Evolutionary conservation across 306 rosid genomes (phyloP).

Genomic region (Gillenia trifoliata): DNA sequence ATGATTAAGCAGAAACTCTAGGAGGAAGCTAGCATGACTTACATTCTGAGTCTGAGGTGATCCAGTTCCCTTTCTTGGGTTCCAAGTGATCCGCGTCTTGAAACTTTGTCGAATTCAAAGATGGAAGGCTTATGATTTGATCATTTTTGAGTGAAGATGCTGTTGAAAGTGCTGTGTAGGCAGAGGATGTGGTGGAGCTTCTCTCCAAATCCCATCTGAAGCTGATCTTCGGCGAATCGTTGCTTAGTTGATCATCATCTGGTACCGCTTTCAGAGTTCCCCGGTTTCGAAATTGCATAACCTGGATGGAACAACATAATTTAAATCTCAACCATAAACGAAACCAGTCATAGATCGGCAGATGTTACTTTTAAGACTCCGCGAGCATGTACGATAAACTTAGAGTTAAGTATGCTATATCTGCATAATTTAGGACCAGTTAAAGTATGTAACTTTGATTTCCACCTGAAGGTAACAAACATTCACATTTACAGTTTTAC

Average conservation of each 20-base stretch:
- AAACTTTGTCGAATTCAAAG: constrained; percentile 29
- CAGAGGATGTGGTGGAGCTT: constrained; percentile 68
- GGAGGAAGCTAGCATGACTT: constrained; percentile 18
- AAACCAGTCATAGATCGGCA: not conserved
- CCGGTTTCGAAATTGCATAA: constrained; percentile 48
- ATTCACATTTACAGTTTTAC: not conserved
- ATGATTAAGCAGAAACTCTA: not conserved
- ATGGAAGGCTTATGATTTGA: constrained; percentile 24
- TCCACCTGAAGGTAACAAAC: not conserved
- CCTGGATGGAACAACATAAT: constrained; percentile 37
- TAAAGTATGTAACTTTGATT: not conserved
- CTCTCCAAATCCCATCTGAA: constrained; percentile 86
- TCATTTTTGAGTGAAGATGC: constrained; percentile 43
- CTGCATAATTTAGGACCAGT: not conserved
- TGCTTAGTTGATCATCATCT: constrained; percentile 49
- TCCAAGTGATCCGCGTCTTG: constrained; percentile 22
- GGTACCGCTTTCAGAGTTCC: constrained; percentile 44
- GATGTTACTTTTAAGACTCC: not conserved
- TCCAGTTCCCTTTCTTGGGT: constrained; percentile 75
- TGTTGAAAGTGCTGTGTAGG: constrained; percentile 44
- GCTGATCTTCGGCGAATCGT: constrained; percentile 86
- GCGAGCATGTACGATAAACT: not conserved
- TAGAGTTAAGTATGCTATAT: not conserved
- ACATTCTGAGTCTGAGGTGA: constrained; percentile 94
- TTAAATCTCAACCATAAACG: not conserved